A percentile compares a stretch with the other conserved stretches of the same genome.
Evolutionary conservation across 305 asterid species (phyloP).

Genomic region (Solanum chacoense): DNA sequence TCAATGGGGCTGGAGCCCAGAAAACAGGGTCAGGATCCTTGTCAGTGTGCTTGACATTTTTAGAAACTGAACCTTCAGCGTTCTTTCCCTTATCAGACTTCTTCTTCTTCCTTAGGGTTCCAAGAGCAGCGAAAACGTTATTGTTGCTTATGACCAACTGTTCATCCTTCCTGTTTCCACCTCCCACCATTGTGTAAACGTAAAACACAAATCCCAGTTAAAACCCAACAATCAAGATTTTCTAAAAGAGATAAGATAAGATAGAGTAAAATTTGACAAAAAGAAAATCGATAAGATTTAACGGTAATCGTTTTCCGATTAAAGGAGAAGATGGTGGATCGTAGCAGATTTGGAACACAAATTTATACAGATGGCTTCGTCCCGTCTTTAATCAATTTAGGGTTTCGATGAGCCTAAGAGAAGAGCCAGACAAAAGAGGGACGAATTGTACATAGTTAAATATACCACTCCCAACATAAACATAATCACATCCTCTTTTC

Average conservation of each 20-base stretch:
- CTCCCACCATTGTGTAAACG: constrained; percentile 27
- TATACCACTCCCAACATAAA: neutral
- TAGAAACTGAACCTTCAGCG: constrained; percentile 10
- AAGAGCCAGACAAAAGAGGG: neutral
- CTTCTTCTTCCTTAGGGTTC: constrained; percentile 35
- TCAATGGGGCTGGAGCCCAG: constrained; percentile 93
- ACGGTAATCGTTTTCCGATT: neutral
- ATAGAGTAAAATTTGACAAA: neutral
- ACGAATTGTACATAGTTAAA: neutral
- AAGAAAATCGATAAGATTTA: neutral
- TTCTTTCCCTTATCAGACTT: constrained; percentile 10
- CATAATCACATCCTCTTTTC: neutral
- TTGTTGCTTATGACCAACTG: constrained; percentile 24
- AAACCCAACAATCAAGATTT: neutral
- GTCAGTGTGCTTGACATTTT: constrained; percentile 21
- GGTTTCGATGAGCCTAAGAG: neutral
- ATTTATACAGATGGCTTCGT: neutral
- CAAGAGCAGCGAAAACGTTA: constrained; percentile 40
- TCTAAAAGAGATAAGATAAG: neutral
- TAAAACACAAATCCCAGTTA: neutral
- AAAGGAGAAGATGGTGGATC: neutral
- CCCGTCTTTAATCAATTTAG: neutral
- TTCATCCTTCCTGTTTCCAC: constrained; percentile 33
- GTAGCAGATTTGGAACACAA: neutral
- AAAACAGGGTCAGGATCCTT: constrained; percentile 40